A percentile compares a stretch with the other conserved stretches of the same genome.
Evolutionary conservation across 2,329 filamentous ascomycete species (phyloP).

Genomic region (Trichoderma brevicompactum): DNA sequence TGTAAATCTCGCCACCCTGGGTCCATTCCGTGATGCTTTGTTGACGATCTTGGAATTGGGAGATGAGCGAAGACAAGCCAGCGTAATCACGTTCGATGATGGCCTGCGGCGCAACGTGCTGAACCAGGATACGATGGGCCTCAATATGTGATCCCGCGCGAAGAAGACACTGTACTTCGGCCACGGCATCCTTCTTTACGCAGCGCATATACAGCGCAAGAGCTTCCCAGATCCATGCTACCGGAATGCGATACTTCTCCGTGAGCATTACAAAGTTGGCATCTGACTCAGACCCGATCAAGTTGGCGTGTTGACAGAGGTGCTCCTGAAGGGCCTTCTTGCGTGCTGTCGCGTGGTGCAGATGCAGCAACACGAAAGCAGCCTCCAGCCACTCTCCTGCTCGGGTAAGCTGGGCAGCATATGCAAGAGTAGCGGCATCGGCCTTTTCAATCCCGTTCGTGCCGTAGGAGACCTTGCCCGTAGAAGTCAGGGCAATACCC

Average conservation of each 20-base stretch:
- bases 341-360: conserved; percentile 66
- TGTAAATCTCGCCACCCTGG: conserved; percentile 79
- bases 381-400: conserved; percentile 71
- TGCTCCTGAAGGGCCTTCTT: conserved; percentile 72
- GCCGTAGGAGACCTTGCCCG: conserved; percentile 57
- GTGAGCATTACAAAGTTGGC: conserved; percentile 63
- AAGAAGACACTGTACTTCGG: conserved; percentile 80
- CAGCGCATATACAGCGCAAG: conserved; percentile 82
- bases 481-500: conserved; percentile 65
- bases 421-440: conserved; percentile 69
- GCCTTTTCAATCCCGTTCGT: conserved; percentile 62
- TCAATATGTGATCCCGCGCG: conserved; percentile 75
- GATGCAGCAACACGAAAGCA: conserved; percentile 76
- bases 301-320: conserved; percentile 70
- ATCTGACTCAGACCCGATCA: conserved; percentile 64
- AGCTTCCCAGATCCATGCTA: conserved; percentile 82
- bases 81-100: conserved; percentile 83
- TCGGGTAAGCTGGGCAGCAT: conserved; percentile 65
- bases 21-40: conserved; percentile 73
- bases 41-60: conserved; percentile 69
- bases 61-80: conserved; percentile 69
- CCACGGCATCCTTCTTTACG: conserved; percentile 67
- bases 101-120: conserved; percentile 77
- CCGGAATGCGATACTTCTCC: conserved; percentile 70
- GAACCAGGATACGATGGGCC: conserved; percentile 82